A percentile compares a stretch with the other conserved stretches of the same genome.
phyloP scores from a whole-genome alignment of 371 early-diverging fungal species.

The Apophysomyces ossiformis region DNA sequence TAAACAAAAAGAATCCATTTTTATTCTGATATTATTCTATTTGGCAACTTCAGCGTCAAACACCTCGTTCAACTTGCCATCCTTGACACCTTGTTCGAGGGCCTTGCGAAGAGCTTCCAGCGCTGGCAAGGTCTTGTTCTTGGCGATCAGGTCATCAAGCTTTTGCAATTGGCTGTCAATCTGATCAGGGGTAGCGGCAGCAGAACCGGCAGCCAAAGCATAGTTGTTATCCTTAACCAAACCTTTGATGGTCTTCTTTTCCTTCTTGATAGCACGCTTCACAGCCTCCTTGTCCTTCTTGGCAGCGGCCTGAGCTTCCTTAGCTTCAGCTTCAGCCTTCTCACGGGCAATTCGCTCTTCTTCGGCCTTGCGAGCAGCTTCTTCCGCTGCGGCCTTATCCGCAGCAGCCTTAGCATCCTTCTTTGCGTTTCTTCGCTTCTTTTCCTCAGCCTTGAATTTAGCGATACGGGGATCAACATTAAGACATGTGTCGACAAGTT shows the following conservation, averaged over 20 bases:
- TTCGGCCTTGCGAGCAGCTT: conserved; percentile 57
- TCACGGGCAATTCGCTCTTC: conserved; percentile 52
- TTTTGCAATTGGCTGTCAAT: conserved; percentile 68
- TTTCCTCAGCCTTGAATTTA: conserved; percentile 89
- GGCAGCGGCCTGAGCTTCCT: conserved; percentile 60
- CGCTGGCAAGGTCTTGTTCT: conserved; percentile 64
- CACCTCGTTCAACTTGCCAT: conserved; percentile 57
- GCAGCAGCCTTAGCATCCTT: conserved; percentile 85
- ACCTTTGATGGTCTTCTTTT: conserved; percentile 89
- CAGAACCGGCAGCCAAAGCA: conserved; percentile 63
- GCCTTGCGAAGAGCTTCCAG: conserved; percentile 60
- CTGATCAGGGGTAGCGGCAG: conserved; percentile 58
- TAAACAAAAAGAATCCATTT: not conserved
- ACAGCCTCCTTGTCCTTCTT: conserved; percentile 76
- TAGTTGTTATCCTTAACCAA: conserved; percentile 82
- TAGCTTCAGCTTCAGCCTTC: conserved; percentile 69
- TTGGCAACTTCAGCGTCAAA: conserved; percentile 43
- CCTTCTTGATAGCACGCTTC: conserved; percentile 88
- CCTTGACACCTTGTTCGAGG: conserved; percentile 61
- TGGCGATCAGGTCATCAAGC: conserved; percentile 74
- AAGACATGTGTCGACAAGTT: conserved; percentile 85
- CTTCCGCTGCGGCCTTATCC: conserved; percentile 72
- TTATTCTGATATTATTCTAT: conserved; percentile 16
- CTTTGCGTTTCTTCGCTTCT: conserved; percentile 87
- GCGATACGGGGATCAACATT: conserved; percentile 90